Evolutionary conservation across 768 basidiomycete species (phyloP).

Genomic region (Leccinum disarticulatum): DNA sequence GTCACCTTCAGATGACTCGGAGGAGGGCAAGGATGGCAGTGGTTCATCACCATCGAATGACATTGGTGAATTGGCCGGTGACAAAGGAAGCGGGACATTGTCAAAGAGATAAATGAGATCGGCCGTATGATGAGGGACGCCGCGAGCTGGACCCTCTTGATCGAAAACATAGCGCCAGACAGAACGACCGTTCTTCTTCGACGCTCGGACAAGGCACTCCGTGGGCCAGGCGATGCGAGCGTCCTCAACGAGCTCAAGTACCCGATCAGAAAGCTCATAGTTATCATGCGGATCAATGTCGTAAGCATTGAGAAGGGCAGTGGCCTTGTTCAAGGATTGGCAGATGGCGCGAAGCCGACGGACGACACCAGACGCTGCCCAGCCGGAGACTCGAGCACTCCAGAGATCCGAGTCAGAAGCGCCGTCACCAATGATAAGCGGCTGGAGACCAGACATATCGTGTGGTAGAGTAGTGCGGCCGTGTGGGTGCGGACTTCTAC

Average conservation of each 20-base stretch:
- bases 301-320: constrained; percentile 63
- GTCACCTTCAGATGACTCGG: constrained; percentile 27
- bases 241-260: constrained; percentile 76
- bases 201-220: constrained; percentile 56
- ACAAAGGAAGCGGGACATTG: constrained; percentile 58
- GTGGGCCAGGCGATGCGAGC: constrained; percentile 77
- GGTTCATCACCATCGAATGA: constrained; percentile 36
- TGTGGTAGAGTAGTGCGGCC: constrained; percentile 9
- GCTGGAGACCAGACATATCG: constrained; percentile 43
- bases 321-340: constrained; percentile 64
- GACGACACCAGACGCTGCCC: constrained; percentile 61
- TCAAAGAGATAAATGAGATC: constrained; percentile 81
- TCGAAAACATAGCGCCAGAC: constrained; percentile 84
- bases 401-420: constrained; percentile 63
- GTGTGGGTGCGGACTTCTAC: constrained; percentile 32
- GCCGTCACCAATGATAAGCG: constrained; percentile 75
- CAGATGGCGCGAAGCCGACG: constrained; percentile 74
- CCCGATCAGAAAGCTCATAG: constrained; percentile 64
- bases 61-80: constrained; percentile 33
- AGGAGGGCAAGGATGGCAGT: constrained; percentile 31
- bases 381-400: constrained; percentile 57
- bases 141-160: constrained; percentile 69
- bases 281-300: constrained; percentile 64
- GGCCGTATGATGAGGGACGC: constrained; percentile 65
- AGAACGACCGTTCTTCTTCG: constrained; percentile 51